phyloP scores from a whole-genome alignment of 257 asterid genomes.

The Handroanthus guayacan region DNA sequence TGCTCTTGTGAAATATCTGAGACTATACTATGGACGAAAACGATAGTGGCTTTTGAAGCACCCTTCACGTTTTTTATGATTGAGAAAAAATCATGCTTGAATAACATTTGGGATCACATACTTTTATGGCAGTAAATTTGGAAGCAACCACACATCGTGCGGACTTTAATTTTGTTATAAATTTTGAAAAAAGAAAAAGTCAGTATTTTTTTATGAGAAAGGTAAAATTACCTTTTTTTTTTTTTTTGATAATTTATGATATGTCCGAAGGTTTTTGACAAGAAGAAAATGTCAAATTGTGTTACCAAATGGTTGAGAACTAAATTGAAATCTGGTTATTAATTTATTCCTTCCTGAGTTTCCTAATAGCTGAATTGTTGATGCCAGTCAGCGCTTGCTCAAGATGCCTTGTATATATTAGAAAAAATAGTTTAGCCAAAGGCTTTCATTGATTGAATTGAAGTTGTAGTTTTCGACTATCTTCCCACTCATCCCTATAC shows the following conservation, averaged over 20 bases:
- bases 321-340: not conserved
- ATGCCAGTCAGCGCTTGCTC: not conserved
- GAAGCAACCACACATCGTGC: not conserved
- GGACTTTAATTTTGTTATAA: not conserved
- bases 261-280: not conserved
- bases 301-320: not conserved
- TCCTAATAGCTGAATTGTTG: not conserved
- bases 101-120: not conserved
- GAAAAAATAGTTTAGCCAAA: not conserved
- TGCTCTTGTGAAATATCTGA: conserved; percentile 24
- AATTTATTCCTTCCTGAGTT: not conserved
- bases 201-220: too few species aligned
- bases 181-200: not conserved
- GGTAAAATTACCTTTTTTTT: too few species aligned
- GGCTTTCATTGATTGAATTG: not conserved
- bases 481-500: not conserved
- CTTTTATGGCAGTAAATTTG: not conserved
- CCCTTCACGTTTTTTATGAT: not conserved
- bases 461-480: not conserved
- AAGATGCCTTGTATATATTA: not conserved
- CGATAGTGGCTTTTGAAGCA: not conserved
- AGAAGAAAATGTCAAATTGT: not conserved
- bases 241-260: not conserved
- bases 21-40: not conserved
- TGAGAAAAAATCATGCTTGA: not conserved